Conservation (phyloP, 2,329 filamentous ascomycete genomes). For the Orbilia brochopaga region DNA sequence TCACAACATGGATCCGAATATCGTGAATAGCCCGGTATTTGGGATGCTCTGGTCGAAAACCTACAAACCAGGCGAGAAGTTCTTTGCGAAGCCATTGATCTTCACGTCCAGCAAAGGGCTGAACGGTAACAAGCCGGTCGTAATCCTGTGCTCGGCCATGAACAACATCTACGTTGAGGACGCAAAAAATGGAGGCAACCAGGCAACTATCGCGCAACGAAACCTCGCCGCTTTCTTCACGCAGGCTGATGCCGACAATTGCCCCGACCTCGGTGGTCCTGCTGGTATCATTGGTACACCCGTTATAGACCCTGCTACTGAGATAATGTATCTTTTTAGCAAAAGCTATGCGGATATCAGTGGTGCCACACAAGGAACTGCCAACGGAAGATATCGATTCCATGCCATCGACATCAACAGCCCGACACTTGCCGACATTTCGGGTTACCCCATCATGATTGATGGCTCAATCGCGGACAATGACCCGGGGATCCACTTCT, state of each 20-base stretch:
- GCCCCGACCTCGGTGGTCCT: slow-evolving; percentile 45
- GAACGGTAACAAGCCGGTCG: slow-evolving; percentile 44
- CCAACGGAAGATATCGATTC: slow-evolving; percentile 56
- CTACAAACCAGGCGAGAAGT: slow-evolving; percentile 43
- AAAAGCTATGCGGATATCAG: slow-evolving; percentile 59
- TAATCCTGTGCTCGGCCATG: slow-evolving; percentile 35
- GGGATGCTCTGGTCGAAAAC: slow-evolving; percentile 56
- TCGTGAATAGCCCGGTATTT: slow-evolving; percentile 57
- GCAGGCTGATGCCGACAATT: slow-evolving; percentile 43
- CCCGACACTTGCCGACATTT: slow-evolving; percentile 53
- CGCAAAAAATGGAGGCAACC: slow-evolving; percentile 37
- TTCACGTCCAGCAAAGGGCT: slow-evolving; percentile 47
- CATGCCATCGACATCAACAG: slow-evolving; percentile 58
- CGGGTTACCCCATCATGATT: slow-evolving; percentile 62
- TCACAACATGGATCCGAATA: slow-evolving; percentile 59
- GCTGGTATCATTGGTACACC: slow-evolving; percentile 61
- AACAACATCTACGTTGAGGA: slow-evolving; percentile 49
- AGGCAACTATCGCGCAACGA: slow-evolving; percentile 28
- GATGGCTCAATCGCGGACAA: slow-evolving; percentile 62
- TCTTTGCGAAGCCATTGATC: slow-evolving; percentile 48
- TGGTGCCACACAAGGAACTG: slow-evolving; percentile 42
- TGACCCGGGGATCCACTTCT: slow-evolving; percentile 61
- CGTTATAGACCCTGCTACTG: slow-evolving; percentile 60
- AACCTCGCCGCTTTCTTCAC: slow-evolving; percentile 32
- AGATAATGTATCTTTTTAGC: slow-evolving; percentile 61